A percentile compares a stretch with the other conserved stretches of the same genome.
Evolutionary conservation across 1,284 basidiomycete species (phyloP).

Genomic region (Ganoderma multipileum): DNA sequence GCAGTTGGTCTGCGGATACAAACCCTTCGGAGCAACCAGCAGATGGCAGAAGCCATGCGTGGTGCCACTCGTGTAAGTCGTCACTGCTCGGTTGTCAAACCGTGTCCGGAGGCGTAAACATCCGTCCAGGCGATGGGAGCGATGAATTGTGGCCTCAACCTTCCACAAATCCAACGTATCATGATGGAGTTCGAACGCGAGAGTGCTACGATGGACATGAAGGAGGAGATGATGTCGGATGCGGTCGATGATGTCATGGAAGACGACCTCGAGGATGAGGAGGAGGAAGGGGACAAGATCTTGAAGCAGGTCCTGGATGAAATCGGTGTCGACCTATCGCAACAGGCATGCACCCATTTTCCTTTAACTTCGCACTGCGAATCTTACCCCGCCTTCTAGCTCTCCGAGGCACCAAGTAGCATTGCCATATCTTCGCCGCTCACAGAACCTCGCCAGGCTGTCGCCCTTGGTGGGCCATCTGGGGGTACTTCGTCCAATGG

Average conservation of each 20-base stretch:
- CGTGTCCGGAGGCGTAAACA: not conserved
- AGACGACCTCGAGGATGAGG: slow-evolving; percentile 90
- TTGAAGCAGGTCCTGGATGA: slow-evolving; percentile 97
- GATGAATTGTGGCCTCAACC: slow-evolving; percentile 96
- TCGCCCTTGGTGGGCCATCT: slow-evolving; percentile 77
- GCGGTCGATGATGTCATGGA: slow-evolving; percentile 99
- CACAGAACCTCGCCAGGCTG: slow-evolving; percentile 71
- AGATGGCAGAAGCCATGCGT: slow-evolving; percentile 99
- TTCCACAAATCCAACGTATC: slow-evolving; percentile 94
- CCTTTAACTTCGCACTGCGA: not conserved
- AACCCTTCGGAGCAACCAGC: slow-evolving; percentile 94
- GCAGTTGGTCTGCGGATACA: slow-evolving; percentile 97
- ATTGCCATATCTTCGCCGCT: slow-evolving; percentile 70
- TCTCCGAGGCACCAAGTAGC: slow-evolving; percentile 84
- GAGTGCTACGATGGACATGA: slow-evolving; percentile 99
- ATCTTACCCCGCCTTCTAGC: slow-evolving; percentile 49
- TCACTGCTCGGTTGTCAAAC: not conserved
- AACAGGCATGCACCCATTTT: slow-evolving; percentile 62
- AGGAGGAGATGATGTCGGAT: slow-evolving; percentile 99
- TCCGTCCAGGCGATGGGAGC: slow-evolving; percentile 89
- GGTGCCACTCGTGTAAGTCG: slow-evolving; percentile 89
- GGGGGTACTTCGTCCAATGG: slow-evolving; percentile 41
- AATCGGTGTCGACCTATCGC: slow-evolving; percentile 92
- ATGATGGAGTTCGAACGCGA: slow-evolving; percentile 99
- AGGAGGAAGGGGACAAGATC: slow-evolving; percentile 96